Base-by-base conservation (phyloP, 495 filamentous ascomycete genomes). In the Aspergillus panamensis region DNA sequence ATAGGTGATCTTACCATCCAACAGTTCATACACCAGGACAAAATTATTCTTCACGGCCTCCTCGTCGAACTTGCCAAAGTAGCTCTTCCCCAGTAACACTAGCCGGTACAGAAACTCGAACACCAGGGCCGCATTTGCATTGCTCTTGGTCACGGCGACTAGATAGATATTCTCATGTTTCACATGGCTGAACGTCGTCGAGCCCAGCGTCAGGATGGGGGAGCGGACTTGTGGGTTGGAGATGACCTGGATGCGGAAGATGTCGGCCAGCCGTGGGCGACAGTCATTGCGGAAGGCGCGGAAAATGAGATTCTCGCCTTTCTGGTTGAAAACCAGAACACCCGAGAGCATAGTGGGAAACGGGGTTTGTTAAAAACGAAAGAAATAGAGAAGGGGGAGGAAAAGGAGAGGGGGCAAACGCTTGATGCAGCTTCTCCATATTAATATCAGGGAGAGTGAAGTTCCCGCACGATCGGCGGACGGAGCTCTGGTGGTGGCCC, bases 1-100 rank as follows among this genome's bases (percentile, higher is more conserved):
- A 48, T 13, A 31, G 12, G 14, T 25, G 3, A 48, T 73, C 80
- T 52, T 58, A 95, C 92, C 92, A 77, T 99, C 95, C 55, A 99
- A 79, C 55, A 99, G 82, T 80, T 99, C 95, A 75, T 99, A 99
- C 45, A 99, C 90, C 55, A 97, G 78, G 59, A 99, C 95, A 74
- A 99, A 99, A 73, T 99, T 99, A 71, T 96, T 97, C 84, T 99
- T 99, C 59, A 99, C 92, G 43, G 94, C 95, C 73, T 99, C 94
- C 81, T 99, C 94, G 71, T 99, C 94, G 64, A 99, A 95, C 70
- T 97, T 97, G 62, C 91, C 94, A 81, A 99, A 99, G 72, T 99
- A 99, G 54, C 90, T 87, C 75, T 87, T 92, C 56, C 94, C 94
- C 67, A 99, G 79, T 68, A 86, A 81, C 56, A 97, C 87, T 65